A percentile compares a stretch with the other conserved stretches of the same genome.
Conservation (phyloP, 73 alveolate genomes). For the Blepharisma japonicum region DNA sequence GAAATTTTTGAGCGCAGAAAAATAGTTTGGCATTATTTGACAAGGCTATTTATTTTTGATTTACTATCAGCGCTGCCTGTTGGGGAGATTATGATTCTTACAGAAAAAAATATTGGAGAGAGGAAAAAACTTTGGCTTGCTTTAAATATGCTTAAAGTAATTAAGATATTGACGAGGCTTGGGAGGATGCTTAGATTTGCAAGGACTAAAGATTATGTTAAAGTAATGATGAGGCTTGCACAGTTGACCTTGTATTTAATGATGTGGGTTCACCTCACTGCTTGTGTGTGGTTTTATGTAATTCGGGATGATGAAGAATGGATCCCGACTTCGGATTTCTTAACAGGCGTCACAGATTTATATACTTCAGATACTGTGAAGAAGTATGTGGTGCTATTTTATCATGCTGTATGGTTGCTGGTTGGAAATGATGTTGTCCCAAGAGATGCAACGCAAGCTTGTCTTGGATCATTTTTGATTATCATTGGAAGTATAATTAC, state of each 20-base stretch:
- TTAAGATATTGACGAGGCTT: slow-evolving; percentile 40
- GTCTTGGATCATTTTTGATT: slow-evolving; percentile 33
- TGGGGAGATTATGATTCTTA: slow-evolving; percentile 29
- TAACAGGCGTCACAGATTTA: slow-evolving; percentile 26
- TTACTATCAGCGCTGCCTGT: slow-evolving; percentile 55
- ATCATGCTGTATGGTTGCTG: slow-evolving; percentile 53
- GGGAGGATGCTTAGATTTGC: slow-evolving; percentile 39
- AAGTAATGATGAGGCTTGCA: slow-evolving; percentile 38
- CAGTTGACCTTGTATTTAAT: slow-evolving; percentile 46
- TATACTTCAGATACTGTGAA: background rate
- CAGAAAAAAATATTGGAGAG: slow-evolving; percentile 6
- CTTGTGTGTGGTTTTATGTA: slow-evolving; percentile 55
- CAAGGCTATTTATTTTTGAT: slow-evolving; percentile 50
- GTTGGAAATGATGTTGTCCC: slow-evolving; percentile 67
- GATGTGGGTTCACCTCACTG: slow-evolving; percentile 52
- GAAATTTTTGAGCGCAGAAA: slow-evolving; percentile 39
- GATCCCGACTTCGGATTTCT: slow-evolving; percentile 55
- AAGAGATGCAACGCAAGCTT: slow-evolving; percentile 32
- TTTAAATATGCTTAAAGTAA: slow-evolving; percentile 39
- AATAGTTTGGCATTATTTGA: slow-evolving; percentile 38
- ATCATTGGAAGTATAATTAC: slow-evolving; percentile 53
- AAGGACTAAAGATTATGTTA: slow-evolving; percentile 43
- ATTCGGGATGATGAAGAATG: slow-evolving; percentile 39
- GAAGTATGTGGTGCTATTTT: slow-evolving; percentile 38
- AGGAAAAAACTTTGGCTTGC: background rate